Evolutionary conservation across 2,329 filamentous ascomycete species (phyloP).

Genomic region (Paraconiothyrium sp.): DNA sequence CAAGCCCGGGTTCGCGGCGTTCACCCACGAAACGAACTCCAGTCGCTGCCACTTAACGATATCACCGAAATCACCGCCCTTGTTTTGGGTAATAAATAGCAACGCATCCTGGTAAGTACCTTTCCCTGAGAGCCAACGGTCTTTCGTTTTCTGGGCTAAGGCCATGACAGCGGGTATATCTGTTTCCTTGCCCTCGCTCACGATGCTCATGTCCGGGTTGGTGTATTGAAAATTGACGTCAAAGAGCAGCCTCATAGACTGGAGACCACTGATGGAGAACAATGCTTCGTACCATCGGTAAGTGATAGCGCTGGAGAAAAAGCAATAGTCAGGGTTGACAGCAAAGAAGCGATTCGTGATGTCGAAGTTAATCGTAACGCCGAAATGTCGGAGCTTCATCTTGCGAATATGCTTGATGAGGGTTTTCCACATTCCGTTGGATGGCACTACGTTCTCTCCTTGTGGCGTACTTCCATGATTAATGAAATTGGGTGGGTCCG

Average conservation of each 20-base stretch:
- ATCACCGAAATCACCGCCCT: no score
- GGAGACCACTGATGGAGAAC: neutral
- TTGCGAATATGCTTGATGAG: conserved; percentile 2
- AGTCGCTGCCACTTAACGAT: neutral
- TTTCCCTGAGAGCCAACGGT: neutral
- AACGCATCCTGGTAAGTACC: neutral
- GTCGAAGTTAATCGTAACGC: neutral
- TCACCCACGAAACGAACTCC: neutral
- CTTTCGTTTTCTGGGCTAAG: neutral
- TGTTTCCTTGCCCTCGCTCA: neutral
- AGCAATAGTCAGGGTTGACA: neutral
- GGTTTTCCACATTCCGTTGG: neutral
- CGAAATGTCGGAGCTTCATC: conserved; percentile 2
- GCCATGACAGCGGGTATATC: neutral
- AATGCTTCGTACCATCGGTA: neutral
- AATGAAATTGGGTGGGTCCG: neutral
- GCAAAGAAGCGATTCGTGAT: neutral
- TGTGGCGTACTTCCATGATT: neutral
- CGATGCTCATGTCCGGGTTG: neutral
- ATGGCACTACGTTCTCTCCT: neutral
- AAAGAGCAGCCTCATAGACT: conserved; percentile 2
- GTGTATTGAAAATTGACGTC: neutral
- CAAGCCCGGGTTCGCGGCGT: neutral
- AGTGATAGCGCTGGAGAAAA: neutral
- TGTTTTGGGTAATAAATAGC: neutral